Base-by-base conservation (phyloP, 306 rosid genomes). In the Lupinus albus region DNA sequence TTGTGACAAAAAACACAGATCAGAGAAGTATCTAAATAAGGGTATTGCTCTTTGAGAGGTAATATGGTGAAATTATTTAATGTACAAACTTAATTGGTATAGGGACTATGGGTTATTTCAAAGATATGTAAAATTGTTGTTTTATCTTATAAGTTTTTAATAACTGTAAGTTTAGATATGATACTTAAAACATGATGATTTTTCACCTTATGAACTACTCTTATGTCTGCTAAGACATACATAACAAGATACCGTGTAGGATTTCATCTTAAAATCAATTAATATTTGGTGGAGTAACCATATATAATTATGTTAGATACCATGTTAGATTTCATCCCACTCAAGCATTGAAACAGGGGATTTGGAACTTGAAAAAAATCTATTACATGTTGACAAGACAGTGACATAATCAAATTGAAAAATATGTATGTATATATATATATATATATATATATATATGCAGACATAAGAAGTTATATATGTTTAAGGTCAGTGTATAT, bases 321-420 rank as follows among this genome's bases (percentile, higher is more conserved):
- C 4, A 25, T 25, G 30, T 25, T 25, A 25, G 4, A 25, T 25
- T 25, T 25, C 30, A 25, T 25, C 30, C 30, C 30, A 25, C 30
- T 25, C 30, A 25, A 25, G 4, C 2, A 25, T 25, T 25, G 30
- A 25, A 4, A 25, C 30, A 25, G 30, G 30, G 30, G 30, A 25
- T 25, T 3, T 25, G 30, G 30, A 25, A 25, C 30, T 25, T 3
- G 4, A 59, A 45, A 52, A 42, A 48, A 71, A 64, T 7, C 5
- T 13, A 44, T 16, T 15, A 76, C 5, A 5, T 11, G 47, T 11
- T 11, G 47, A 42, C 11, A 53, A 60, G 35, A 66, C 12, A 35
- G 12, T 18, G 35, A 35, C 72, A 67, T 6, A 72, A 42, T 42
- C 13, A 38, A 21, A 18, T 47, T 61, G 58, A 68, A 73, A 57